These are phyloP conservation scores for Neoscytalidium dimidiatum DNA, from an alignment of 2,329 filamentous ascomycete genomes.

Conservation along the genomic window DNA sequence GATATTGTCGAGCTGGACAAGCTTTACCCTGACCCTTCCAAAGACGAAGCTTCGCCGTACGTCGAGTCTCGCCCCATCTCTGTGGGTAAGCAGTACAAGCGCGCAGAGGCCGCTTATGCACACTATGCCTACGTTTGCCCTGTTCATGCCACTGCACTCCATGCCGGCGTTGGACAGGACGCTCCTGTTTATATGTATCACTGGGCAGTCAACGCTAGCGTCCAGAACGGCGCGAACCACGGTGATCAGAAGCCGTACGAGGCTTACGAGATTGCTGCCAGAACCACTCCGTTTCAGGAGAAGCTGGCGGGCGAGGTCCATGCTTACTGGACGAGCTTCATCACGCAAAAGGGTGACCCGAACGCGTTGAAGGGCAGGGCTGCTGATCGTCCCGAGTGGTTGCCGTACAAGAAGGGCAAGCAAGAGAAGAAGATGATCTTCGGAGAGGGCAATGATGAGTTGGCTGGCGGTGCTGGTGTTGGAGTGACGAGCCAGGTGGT, in stretches of 20 bases:
- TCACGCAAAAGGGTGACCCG: constrained; percentile 32
- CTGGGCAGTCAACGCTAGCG: constrained; percentile 54
- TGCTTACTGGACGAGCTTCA: constrained; percentile 35
- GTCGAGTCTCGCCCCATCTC: constrained; percentile 36
- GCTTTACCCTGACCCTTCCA: constrained; percentile 64
- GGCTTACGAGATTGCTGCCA: constrained; percentile 28
- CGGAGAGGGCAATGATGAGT: constrained; percentile 62
- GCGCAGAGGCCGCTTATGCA: constrained; percentile 62
- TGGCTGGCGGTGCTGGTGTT: constrained; percentile 34
- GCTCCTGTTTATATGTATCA: constrained; percentile 60
- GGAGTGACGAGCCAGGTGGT: constrained; percentile 50
- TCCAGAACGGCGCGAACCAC: constrained; percentile 35
- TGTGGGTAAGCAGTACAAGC: constrained; percentile 58
- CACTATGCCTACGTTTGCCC: constrained; percentile 68
- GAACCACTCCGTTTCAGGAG: constrained; percentile 31
- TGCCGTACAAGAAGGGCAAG: constrained; percentile 23
- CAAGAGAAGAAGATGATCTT: constrained; percentile 51
- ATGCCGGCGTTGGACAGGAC: constrained; percentile 29
- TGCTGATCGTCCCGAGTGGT: constrained; percentile 28
- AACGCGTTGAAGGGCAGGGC: constrained; percentile 28
- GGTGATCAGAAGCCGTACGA: constrained; percentile 39
- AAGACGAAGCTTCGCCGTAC: constrained; percentile 44
- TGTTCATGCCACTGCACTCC: constrained; percentile 61
- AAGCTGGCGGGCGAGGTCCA: constrained; percentile 33
- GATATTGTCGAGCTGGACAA: constrained; percentile 59